These are phyloP conservation scores for Cynara cardunculus DNA, from an alignment of 129 eudicot genomes.

Conservation along the genomic window DNA sequence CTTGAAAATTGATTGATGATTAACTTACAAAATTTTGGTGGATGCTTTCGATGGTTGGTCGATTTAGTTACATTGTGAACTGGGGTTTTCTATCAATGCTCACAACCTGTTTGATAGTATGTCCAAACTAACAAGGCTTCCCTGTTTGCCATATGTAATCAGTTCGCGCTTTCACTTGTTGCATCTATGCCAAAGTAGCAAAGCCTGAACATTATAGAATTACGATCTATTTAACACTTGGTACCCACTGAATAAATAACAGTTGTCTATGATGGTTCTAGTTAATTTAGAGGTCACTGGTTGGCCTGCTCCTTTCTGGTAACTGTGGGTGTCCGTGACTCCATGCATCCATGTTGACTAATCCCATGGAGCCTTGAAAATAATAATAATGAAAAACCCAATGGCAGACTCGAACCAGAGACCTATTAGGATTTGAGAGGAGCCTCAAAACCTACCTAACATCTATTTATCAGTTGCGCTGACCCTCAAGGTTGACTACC, in stretches of 20 bases:
- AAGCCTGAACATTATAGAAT: not conserved
- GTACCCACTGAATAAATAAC: not conserved
- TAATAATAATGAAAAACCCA: not conserved
- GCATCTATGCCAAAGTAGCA: not conserved
- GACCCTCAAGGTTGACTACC: not conserved
- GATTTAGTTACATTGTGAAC: not conserved
- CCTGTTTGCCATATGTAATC: slow-evolving; percentile 1
- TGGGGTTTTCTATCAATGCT: not conserved
- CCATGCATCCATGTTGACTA: not conserved
- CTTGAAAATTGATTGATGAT: not conserved
- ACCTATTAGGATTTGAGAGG: not conserved
- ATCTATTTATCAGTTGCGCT: not conserved
- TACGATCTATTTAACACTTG: not conserved
- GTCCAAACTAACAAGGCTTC: slow-evolving; percentile 5
- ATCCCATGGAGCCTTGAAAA: not conserved
- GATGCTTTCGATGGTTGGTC: not conserved
- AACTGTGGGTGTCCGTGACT: not conserved
- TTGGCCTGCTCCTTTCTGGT: not conserved
- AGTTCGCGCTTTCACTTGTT: not conserved
- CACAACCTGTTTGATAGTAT: slow-evolving; percentile 34
- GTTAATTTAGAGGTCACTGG: not conserved
- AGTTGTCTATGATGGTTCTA: not conserved
- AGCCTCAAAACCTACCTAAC: too few relatives aligned
- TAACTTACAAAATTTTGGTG: not conserved
- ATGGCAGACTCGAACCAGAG: not conserved